A percentile compares a stretch with the other conserved stretches of the same genome.
These are phyloP conservation scores for Neckera pumila DNA, from an alignment of 225 moss, liverwort and hornwort species.

Conservation along the genomic window DNA sequence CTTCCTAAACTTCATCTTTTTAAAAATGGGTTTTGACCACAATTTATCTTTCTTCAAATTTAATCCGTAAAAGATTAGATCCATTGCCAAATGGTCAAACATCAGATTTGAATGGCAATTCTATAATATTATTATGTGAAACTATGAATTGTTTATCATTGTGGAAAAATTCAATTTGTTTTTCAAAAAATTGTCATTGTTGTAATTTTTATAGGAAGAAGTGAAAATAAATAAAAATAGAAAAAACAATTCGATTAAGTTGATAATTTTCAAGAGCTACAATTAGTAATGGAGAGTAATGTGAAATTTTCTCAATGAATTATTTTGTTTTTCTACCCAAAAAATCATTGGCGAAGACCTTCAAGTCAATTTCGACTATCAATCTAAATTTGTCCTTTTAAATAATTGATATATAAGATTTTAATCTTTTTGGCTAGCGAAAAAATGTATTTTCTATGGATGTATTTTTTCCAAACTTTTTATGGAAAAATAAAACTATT, in stretches of 20 bases:
- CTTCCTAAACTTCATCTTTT: not conserved
- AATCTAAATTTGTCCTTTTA: not conserved
- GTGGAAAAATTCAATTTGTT: not conserved
- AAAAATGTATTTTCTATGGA: not conserved
- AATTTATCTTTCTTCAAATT: not conserved
- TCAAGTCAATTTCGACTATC: not conserved
- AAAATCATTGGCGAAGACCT: not conserved
- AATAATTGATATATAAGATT: not conserved
- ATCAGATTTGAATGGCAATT: not conserved
- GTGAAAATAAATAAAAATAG: not conserved
- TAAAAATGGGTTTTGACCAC: too few relatives aligned
- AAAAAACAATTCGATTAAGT: accelerated
- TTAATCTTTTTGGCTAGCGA: too few relatives aligned
- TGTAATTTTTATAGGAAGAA: not conserved
- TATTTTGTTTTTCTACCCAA: not conserved
- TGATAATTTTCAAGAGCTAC: not conserved
- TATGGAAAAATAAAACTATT: not conserved
- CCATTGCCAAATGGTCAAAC: not conserved
- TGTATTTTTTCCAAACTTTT: not conserved
- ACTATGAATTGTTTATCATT: not conserved
- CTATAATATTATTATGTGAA: not conserved
- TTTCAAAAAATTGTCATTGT: not conserved
- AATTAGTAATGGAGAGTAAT: not conserved
- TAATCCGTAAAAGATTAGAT: accelerated
- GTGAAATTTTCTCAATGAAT: too few relatives aligned